Evolutionary conservation across 805 yeast species (phyloP), one percentile per base, ranked within the genome.

Genomic region (Candida maesae): DNA sequence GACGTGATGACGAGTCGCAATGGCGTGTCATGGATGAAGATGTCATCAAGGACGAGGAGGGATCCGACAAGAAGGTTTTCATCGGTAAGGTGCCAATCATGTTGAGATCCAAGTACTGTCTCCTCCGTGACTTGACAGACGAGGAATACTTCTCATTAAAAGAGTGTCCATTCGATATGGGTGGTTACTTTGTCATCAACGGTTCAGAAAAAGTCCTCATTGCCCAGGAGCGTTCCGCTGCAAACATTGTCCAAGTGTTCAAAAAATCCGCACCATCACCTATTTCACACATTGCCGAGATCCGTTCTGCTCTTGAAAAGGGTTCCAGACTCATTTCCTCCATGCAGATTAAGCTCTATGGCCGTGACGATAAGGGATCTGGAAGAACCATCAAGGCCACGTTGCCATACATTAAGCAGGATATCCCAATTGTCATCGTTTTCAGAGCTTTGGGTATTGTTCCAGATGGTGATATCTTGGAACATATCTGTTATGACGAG

Each of bases 151-250:
- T 90, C 67, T 95, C 89, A 56, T 77, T 93, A 60, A 90, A 93
- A 66, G 99, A 93, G 68, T 93, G 99, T 69, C 99, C 99, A 24
- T 93, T 87, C 66, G 99, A 93, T 74, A 95, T 93, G 95, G 99
- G 99, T 65, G 99, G 99, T 48, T 93, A 93, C 66, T 93, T 93
- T 62, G 90, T 93, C 54, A 93, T 93, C 60, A 93, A 93, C 69
- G 99, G 99, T 56, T 88, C 97, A 16, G 99, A 93, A 64, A 93
- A 93, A 65, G 99, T 93, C 42, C 73, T 93, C 58, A 93, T 93
- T 70, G 99, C 99, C 24, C 99, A 93, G 68, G 99, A 93, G 67
- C 80, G 99, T 64, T 81, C 93, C 45, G 98, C 99, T 12, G 99
- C 99, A 36, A 93, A 93, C 61, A 93, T 93, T 51, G 99, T 93